phyloP scores from a whole-genome alignment of 2,329 filamentous ascomycete genomes.

The Cordyceps tenuipes region DNA sequence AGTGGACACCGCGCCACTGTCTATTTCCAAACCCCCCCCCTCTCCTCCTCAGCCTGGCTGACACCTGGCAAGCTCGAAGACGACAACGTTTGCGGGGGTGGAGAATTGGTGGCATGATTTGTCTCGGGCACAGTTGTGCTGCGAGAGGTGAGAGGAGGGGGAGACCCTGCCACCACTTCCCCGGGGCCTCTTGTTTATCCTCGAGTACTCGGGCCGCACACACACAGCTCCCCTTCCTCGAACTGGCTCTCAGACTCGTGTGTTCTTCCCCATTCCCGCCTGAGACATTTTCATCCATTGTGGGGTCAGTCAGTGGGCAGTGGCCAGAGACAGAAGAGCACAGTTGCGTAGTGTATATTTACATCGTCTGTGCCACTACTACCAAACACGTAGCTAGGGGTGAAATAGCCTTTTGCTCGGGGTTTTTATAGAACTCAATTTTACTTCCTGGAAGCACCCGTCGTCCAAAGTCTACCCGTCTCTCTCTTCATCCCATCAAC shows the following conservation, averaged over 20 bases:
- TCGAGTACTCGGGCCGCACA: not conserved
- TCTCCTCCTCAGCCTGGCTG: not conserved
- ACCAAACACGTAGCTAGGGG: not conserved
- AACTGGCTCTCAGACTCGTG: not conserved
- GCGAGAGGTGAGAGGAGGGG: too few relatives aligned
- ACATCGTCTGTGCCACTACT: not conserved
- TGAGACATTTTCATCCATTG: not conserved
- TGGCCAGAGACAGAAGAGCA: not conserved
- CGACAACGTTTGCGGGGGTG: slow-evolving; percentile 6
- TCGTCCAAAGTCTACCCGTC: not conserved
- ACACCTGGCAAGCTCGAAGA: not conserved
- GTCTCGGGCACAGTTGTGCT: not conserved
- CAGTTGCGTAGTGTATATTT: not conserved
- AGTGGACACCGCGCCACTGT: not conserved
- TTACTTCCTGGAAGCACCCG: too few relatives aligned
- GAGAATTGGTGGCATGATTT: not conserved
- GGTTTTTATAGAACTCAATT: not conserved
- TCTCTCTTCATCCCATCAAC: not conserved
- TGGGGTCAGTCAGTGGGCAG: too few relatives aligned
- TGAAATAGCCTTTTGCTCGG: not conserved
- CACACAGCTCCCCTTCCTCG: too few relatives aligned
- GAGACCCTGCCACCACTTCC: not conserved
- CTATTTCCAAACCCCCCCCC: not conserved
- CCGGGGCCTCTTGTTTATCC: not conserved
- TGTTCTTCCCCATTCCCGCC: not conserved